Percentiles rank a stretch among this genome's conserved stretches.
These are phyloP conservation scores for Candida glucosophila DNA, from an alignment of 1,139 yeast genomes.

Conservation along the genomic window DNA sequence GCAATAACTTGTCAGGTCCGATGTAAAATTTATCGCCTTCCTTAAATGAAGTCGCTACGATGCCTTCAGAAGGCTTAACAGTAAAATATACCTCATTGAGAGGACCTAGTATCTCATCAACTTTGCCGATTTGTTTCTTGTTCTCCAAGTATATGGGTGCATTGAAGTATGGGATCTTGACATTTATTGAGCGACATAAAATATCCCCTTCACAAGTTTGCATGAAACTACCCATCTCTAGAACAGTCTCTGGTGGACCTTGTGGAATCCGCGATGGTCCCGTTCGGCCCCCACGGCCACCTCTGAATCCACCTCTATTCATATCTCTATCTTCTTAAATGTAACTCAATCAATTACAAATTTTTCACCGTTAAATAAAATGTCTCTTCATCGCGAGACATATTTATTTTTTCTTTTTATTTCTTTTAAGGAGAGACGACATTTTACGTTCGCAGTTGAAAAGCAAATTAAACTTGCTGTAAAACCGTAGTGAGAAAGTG, in stretches of 20 bases:
- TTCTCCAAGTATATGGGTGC: constrained; percentile 97
- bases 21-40: constrained; percentile 94
- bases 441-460: no score
- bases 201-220: constrained; percentile 97
- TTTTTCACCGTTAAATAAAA: no score
- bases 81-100: constrained; percentile 95
- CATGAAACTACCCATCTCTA: constrained; percentile 90
- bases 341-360: no score
- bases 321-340: constrained; percentile 14
- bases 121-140: constrained; percentile 92
- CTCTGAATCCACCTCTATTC: constrained; percentile 68
- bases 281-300: constrained; percentile 53
- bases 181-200: constrained; percentile 89
- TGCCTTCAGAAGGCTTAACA: constrained; percentile 92
- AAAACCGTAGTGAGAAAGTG: no score
- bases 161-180: constrained; percentile 94
- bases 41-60: constrained; percentile 86
- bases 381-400: no score
- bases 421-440: no score
- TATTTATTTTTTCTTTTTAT: no score
- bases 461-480: no score
- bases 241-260: constrained; percentile 91
- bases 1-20: constrained; percentile 90
- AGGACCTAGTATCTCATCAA: constrained; percentile 97
- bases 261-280: constrained; percentile 50